A percentile compares a stretch with the other conserved stretches of the same genome.
Evolutionary conservation across 2,329 filamentous ascomycete species (phyloP).

Genomic region (Fusarium foetens): DNA sequence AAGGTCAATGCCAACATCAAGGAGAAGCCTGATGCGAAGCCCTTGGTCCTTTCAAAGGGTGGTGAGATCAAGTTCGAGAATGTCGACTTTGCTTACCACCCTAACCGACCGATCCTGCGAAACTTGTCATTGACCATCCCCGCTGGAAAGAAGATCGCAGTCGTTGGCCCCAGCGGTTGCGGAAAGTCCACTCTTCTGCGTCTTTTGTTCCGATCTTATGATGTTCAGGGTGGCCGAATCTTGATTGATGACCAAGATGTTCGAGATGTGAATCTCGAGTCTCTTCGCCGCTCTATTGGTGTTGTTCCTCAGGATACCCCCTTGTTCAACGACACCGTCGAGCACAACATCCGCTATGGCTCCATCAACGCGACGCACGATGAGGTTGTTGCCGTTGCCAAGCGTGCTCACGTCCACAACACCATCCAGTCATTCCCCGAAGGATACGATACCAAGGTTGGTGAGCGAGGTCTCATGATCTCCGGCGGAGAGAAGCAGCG

Average conservation of each 20-base stretch:
- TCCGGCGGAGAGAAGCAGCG: slow-evolving; percentile 95
- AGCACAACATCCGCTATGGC: slow-evolving; percentile 95
- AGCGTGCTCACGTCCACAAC: slow-evolving; percentile 85
- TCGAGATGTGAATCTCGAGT: slow-evolving; percentile 82
- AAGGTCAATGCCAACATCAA: slow-evolving; percentile 92
- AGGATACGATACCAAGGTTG: slow-evolving; percentile 91
- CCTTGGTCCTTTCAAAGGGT: slow-evolving; percentile 76
- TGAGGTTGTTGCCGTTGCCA: slow-evolving; percentile 79
- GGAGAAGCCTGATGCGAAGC: slow-evolving; percentile 78
- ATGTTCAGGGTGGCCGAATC: slow-evolving; percentile 85
- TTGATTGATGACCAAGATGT: slow-evolving; percentile 94
- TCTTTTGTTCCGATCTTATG: slow-evolving; percentile 93
- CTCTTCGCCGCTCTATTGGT: slow-evolving; percentile 84
- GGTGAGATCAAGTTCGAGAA: slow-evolving; percentile 96
- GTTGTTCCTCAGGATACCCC: slow-evolving; percentile 98
- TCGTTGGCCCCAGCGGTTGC: slow-evolving; percentile 94
- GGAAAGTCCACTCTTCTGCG: slow-evolving; percentile 94
- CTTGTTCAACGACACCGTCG: slow-evolving; percentile 95
- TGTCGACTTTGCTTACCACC: slow-evolving; percentile 91
- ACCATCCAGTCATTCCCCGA: slow-evolving; percentile 82
- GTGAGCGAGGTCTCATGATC: slow-evolving; percentile 96
- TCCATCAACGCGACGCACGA: slow-evolving; percentile 79
- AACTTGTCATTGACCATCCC: slow-evolving; percentile 90
- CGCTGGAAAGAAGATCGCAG: slow-evolving; percentile 93
- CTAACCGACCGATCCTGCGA: slow-evolving; percentile 85